Evolutionary conservation across 2,329 filamentous ascomycete genomes (phyloP), one percentile per base, ranked within the genome.

Genomic region (Tympanopsis confertula): DNA sequence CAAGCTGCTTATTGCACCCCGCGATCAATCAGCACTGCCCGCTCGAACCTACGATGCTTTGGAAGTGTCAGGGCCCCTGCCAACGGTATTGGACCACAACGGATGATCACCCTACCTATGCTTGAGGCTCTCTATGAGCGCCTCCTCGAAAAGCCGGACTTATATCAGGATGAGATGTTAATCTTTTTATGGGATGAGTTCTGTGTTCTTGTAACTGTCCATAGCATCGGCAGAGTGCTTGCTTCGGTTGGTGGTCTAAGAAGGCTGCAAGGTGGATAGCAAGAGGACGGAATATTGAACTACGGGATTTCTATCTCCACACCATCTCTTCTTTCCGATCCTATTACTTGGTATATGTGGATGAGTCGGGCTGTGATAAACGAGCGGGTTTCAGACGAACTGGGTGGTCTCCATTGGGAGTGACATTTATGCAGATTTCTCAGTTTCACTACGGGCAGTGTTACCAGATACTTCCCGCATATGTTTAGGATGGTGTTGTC

Each of bases 311-410:
- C 32, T 59, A 61, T 44, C 46, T 53, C 19, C 45, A 59, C 43
- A 50, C 49, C 5, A 39, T 59, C 12, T 53, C 51, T n/a, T 30
- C 48, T 17, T 55, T 51, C 38, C 41, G 44, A 19, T 57, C 50
- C 7, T 53, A 55, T 42, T 48, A 57, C 32, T 44, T 58, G 20
- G 48, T 60, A 19, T 59, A 50, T 41, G 47, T 57, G 17, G 51
- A 61, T 41, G 47, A 62, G 44, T 58, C 56, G 38, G 50, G 55
- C 4, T 56, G 47, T 42, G 52, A 61, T 43, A 55, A 54, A 45
- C 46, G 48, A 7, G 45, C 48, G 35, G 50, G 56, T 10, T 54
- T 50, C 39, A 45, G 57, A 38, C 45, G 51, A 13, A 57, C 41
- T 13, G 49, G 50, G 5, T 63, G 52, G 57, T 53, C 56, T 39